phyloP scores from a whole-genome alignment of 2,329 filamentous ascomycete species.

The Laburnicola sp. region DNA sequence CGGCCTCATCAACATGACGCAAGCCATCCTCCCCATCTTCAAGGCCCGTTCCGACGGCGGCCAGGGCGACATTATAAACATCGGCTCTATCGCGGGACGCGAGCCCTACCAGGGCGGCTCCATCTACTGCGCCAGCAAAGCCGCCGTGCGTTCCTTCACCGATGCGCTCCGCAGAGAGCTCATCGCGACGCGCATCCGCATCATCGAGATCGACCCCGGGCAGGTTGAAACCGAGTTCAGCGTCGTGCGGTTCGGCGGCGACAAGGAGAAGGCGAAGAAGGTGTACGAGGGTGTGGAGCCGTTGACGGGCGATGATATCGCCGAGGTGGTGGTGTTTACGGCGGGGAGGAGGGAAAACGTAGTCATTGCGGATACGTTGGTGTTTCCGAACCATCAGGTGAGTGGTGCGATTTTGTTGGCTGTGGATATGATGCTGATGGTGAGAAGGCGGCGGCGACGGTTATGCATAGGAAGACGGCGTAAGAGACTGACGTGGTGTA shows the following conservation, averaged over 20 bases:
- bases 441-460: conserved; percentile 40
- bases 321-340: conserved; percentile 85
- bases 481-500: conserved; percentile 19
- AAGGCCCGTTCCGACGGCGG: conserved; percentile 70
- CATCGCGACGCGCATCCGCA: conserved; percentile 74
- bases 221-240: conserved; percentile 96
- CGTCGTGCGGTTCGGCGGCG: conserved; percentile 82
- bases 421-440: conserved; percentile 15
- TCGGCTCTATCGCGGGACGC: conserved; percentile 88
- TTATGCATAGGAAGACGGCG: conserved; percentile 40
- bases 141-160: conserved; percentile 82
- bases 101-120: conserved; percentile 82
- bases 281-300: conserved; percentile 76
- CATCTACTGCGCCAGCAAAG: conserved; percentile 94
- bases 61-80: conserved; percentile 90
- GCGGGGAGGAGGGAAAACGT: conserved; percentile 86
- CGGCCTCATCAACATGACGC: conserved; percentile 94
- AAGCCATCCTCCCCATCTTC: conserved; percentile 83
- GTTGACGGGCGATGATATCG: conserved; percentile 86
- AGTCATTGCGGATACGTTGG: conserved; percentile 81
- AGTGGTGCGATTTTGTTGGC: conserved; percentile 39
- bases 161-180: conserved; percentile 82
- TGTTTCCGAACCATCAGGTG: conserved; percentile 91
- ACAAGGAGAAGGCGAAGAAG: conserved; percentile 85
- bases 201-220: conserved; percentile 88